Base-by-base conservation (phyloP, 768 basidiomycete genomes). In the Tephrocybe sp. region DNA sequence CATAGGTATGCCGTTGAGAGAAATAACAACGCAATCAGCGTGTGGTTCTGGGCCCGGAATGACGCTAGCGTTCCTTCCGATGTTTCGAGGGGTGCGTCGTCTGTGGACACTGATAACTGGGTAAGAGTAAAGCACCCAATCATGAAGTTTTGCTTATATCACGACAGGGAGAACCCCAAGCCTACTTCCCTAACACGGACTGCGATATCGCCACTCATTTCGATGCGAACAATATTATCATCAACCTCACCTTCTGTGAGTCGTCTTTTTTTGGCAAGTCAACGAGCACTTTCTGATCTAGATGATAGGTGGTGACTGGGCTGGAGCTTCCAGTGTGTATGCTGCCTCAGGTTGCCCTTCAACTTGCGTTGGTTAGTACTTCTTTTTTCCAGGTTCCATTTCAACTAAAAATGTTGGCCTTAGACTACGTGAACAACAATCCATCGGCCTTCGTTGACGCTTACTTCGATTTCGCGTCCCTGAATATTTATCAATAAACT, bases 41-140 rank as follows among this genome's bases (percentile, higher is more conserved):
- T 89, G 32, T 90, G 83, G 80, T 88, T 87, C 71, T 92, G 87
- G 86, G 64, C 79, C 0, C 73, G 87, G 22, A 74, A 75, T 55
- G 74, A 65, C 43, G 65, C 59, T 3, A 62, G 56, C 23, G 75
- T 81, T 20, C 84, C 83, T 1, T 44, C 60, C 6, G 81, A 82
- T 26, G 71, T 85, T 14, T 65, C 45, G 40, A 65, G 65, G n/a
- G 80, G 77, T 1, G 65, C 56, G 9, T 56, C 60, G 0, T 63
- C 62, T 17, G 69, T 81, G 20, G 68, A 79, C 56, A 78, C 83
- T 1, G 66, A 65, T 36, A 67, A 64, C 48, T 87, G 84, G 83
- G 85, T 83, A 55, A n/a, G 72, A 58, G 30, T n/a, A 0, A 23
- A 32, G 17, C 7, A 26, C 7, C 7, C 3, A 4, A 36, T 12